phyloP scores from a whole-genome alignment of 2,329 filamentous ascomycete species.

The Exophiala xenobiotica region DNA sequence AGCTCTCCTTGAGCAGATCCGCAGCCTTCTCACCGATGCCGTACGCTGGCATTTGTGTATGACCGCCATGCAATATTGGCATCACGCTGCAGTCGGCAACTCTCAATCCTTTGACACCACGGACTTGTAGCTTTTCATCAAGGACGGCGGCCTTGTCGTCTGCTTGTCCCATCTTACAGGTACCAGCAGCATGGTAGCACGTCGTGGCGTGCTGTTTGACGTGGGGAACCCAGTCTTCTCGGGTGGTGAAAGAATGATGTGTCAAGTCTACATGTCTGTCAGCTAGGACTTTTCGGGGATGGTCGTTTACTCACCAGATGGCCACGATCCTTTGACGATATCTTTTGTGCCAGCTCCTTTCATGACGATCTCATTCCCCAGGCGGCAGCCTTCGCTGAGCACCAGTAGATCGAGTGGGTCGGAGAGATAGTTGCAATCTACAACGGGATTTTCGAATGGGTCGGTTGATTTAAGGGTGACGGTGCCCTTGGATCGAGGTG shows the following conservation, averaged over 20 bases:
- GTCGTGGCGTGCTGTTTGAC: conserved; percentile 61
- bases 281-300: not conserved
- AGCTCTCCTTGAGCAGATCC: conserved; percentile 49
- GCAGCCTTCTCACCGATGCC: conserved; percentile 57
- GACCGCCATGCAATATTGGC: conserved; percentile 51
- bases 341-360: conserved; percentile 58
- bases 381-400: conserved; percentile 58
- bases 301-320: conserved; percentile 32
- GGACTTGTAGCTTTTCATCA: conserved; percentile 54
- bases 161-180: conserved; percentile 55
- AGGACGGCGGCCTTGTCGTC: conserved; percentile 53
- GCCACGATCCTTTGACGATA: conserved; percentile 62
- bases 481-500: conserved; percentile 56
- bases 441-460: conserved; percentile 53
- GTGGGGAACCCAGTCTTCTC: conserved; percentile 59
- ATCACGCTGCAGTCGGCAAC: conserved; percentile 57
- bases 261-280: conserved; percentile 36
- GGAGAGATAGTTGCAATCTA: conserved; percentile 59
- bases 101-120: conserved; percentile 53
- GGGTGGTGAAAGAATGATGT: conserved; percentile 54
- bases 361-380: conserved; percentile 61
- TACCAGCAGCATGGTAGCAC: conserved; percentile 60
- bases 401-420: conserved; percentile 60
- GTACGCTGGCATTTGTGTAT: conserved; percentile 58
- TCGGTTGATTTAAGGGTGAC: conserved; percentile 54